A percentile compares a stretch with the other conserved stretches of the same genome.
Evolutionary conservation across 345 rosid genomes (phyloP).

Genomic region (Microcos paniculata): DNA sequence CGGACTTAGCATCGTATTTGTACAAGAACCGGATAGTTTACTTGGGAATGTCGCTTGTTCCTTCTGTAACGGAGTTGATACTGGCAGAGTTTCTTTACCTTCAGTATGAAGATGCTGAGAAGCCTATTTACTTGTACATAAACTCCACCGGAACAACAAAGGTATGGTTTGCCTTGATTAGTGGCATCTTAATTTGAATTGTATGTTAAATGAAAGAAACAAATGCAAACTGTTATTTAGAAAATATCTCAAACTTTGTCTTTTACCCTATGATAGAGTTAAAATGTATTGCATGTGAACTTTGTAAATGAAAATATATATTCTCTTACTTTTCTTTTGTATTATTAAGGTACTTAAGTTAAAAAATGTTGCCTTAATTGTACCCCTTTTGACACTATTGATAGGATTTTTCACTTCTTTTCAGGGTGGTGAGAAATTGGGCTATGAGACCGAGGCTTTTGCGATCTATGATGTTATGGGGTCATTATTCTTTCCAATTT

Average conservation of each 20-base stretch:
- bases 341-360: not conserved
- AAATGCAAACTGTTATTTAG: not conserved
- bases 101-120: conserved; percentile 71
- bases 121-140: conserved; percentile 88
- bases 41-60: conserved; percentile 95
- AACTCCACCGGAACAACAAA: conserved; percentile 94
- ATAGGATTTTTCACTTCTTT: conserved; percentile 20
- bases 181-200: not conserved
- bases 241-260: not conserved
- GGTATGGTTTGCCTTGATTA: conserved; percentile 37
- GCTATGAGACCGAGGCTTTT: conserved; percentile 90
- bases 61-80: conserved; percentile 82
- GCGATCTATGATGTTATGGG: conserved; percentile 91
- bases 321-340: not conserved
- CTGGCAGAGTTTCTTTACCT: conserved; percentile 91
- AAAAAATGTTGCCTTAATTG: not conserved
- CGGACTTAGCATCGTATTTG: conserved; percentile 84
- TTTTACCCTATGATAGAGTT: not conserved
- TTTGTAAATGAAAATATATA: not conserved
- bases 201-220: not conserved
- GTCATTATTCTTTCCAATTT: conserved; percentile 36
- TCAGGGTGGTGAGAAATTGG: conserved; percentile 66
- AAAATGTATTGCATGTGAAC: not conserved
- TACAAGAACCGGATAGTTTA: conserved; percentile 82
- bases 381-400: not conserved